These are phyloP conservation scores for Pichia sp. DNA, from an alignment of 1,139 yeast genomes.

Conservation along the genomic window DNA sequence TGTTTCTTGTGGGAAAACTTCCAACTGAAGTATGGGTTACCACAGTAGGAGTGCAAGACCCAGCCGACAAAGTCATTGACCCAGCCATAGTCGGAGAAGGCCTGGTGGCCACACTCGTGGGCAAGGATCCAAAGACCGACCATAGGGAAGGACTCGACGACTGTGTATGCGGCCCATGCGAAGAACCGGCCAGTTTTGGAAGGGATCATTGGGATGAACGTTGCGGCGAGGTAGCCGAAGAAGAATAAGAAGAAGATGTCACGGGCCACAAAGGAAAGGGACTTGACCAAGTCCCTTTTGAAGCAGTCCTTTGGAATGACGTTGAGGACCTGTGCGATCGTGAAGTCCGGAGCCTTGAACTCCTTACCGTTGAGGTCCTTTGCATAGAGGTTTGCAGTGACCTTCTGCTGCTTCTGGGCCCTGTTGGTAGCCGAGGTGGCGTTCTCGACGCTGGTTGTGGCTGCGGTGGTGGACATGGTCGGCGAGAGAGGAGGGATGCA, in stretches of 20 bases:
- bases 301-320: conserved; percentile 77
- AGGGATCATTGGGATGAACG: conserved; percentile 49
- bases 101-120: conserved; percentile 89
- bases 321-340: conserved; percentile 66
- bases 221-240: conserved; percentile 51
- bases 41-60: conserved; percentile 70
- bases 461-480: neutral
- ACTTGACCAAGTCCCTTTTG: conserved; percentile 54
- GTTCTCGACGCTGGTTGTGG: neutral
- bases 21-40: conserved; percentile 88
- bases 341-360: conserved; percentile 67
- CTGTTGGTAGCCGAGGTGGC: neutral
- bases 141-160: conserved; percentile 49
- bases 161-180: conserved; percentile 44
- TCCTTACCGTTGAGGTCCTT: conserved; percentile 59
- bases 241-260: conserved; percentile 52
- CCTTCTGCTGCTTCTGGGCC: conserved; percentile 5
- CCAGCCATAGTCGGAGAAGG: conserved; percentile 65
- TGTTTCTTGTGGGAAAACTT: conserved; percentile 77
- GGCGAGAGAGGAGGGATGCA: neutral
- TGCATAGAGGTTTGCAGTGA: conserved; percentile 33
- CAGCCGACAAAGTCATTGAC: conserved; percentile 78
- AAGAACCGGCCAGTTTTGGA: conserved; percentile 42
- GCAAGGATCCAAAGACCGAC: conserved; percentile 86
- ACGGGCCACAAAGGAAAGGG: conserved; percentile 60